Conservation (phyloP, 2,329 filamentous ascomycete genomes). For the Verticillium isaacii region DNA sequence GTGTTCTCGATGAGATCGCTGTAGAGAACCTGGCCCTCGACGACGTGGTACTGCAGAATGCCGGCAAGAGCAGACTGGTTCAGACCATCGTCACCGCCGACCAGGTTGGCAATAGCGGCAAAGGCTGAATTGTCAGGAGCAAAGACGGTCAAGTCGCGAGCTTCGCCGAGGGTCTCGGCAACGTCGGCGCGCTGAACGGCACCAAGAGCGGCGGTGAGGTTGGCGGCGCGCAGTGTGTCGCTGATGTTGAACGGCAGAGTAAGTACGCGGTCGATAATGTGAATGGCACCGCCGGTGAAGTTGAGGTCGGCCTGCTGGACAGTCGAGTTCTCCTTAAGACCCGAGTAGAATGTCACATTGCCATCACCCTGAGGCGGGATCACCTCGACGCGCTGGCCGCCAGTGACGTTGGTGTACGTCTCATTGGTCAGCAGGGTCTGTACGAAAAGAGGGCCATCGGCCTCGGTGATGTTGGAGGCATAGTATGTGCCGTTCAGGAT, state of each 20-base stretch:
- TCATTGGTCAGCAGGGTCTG: slow-evolving; percentile 41
- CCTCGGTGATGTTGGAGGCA: slow-evolving; percentile 14
- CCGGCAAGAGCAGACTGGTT: slow-evolving; percentile 38
- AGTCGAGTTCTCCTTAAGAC: slow-evolving; percentile 41
- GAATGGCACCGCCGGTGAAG: slow-evolving; percentile 50
- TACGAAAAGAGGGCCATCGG: slow-evolving; percentile 25
- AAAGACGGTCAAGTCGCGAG: slow-evolving; percentile 56
- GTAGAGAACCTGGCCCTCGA: slow-evolving; percentile 51
- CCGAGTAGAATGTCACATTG: slow-evolving; percentile 45
- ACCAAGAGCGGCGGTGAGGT: slow-evolving; percentile 40
- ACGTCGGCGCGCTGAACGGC: slow-evolving; percentile 40
- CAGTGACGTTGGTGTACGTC: slow-evolving; percentile 53
- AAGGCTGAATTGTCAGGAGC: slow-evolving; percentile 59
- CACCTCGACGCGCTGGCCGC: slow-evolving; percentile 52
- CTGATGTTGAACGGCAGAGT: slow-evolving; percentile 38
- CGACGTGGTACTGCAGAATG: slow-evolving; percentile 61
- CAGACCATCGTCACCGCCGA: slow-evolving; percentile 41
- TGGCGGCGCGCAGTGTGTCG: slow-evolving; percentile 31
- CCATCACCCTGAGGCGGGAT: slow-evolving; percentile 24
- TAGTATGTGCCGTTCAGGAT: slow-evolving; percentile 46
- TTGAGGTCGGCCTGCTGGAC: slow-evolving; percentile 46
- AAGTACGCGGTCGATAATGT: slow-evolving; percentile 45
- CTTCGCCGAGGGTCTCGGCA: slow-evolving; percentile 31
- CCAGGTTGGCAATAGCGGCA: slow-evolving; percentile 46
- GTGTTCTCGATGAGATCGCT: slow-evolving; percentile 22